phyloP scores from a whole-genome alignment of 306 rosid species.

The Cajanus cajan region DNA sequence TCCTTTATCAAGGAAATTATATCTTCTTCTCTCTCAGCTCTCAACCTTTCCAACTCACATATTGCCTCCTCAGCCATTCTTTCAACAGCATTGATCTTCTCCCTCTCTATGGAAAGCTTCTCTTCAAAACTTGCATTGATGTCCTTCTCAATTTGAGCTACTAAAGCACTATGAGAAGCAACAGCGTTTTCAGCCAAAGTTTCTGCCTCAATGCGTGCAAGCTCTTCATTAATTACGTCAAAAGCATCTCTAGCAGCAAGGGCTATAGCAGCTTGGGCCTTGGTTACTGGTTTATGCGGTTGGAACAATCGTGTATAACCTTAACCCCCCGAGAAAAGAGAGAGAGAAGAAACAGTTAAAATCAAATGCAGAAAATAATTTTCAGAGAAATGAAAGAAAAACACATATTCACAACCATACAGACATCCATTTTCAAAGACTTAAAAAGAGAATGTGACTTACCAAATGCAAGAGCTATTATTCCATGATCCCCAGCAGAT shows the following conservation, averaged over 20 bases:
- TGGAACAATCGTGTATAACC: conserved; percentile 84
- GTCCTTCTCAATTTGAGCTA: conserved; percentile 81
- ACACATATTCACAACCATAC: conserved; percentile 37
- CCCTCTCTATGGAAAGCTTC: conserved; percentile 71
- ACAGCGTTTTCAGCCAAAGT: conserved; percentile 82
- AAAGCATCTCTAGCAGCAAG: conserved; percentile 82
- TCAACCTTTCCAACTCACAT: conserved; percentile 73
- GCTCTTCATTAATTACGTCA: conserved; percentile 74
- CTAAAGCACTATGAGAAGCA: conserved; percentile 72
- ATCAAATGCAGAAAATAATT: neutral
- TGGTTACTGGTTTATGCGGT: conserved; percentile 83
- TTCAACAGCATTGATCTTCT: conserved; percentile 70
- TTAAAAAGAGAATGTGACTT: conserved; percentile 32
- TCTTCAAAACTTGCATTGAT: conserved; percentile 64
- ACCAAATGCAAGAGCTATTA: conserved; percentile 82
- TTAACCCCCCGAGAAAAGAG: neutral
- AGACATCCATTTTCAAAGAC: neutral
- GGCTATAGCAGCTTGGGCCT: conserved; percentile 88
- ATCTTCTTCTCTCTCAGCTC: conserved; percentile 60
- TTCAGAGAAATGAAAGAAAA: neutral
- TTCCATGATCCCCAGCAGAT: conserved; percentile 65
- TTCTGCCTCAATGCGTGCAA: conserved; percentile 84
- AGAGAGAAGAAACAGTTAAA: neutral
- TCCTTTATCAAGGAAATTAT: conserved; percentile 59
- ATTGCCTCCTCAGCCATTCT: conserved; percentile 75